phyloP scores from a whole-genome alignment of 352 stramenopile genomes.

The Phytopythium chamaehyphon region DNA sequence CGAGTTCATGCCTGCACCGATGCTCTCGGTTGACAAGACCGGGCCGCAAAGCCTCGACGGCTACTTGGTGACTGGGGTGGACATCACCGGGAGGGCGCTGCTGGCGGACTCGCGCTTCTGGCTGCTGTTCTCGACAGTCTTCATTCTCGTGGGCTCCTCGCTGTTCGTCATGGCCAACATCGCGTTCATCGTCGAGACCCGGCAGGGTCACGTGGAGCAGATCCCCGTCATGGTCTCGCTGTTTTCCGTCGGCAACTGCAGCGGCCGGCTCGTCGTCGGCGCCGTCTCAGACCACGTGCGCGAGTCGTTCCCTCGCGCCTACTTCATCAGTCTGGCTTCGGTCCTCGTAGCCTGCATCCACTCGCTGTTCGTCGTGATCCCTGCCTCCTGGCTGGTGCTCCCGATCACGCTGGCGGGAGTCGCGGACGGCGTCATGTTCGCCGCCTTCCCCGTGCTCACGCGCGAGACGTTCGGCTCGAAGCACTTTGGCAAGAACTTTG shows the following conservation, averaged over 20 bases:
- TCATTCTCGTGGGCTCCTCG: conserved; percentile 66
- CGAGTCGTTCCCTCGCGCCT: conserved; percentile 40
- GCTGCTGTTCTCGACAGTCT: conserved; percentile 63
- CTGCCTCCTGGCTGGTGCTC: conserved; percentile 33
- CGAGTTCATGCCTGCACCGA: conserved; percentile 34
- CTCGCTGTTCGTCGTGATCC: conserved; percentile 47
- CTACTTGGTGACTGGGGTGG: conserved; percentile 1
- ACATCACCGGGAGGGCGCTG: conserved; percentile 51
- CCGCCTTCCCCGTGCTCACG: conserved; percentile 59
- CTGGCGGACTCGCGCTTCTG: conserved; percentile 55
- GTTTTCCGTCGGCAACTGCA: conserved; percentile 70
- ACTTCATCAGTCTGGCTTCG: conserved; percentile 52
- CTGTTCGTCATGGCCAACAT: conserved; percentile 83
- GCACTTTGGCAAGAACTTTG: conserved; percentile 82
- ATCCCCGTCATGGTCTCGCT: conserved; percentile 62
- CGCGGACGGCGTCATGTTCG: conserved; percentile 73
- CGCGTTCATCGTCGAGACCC: conserved; percentile 70
- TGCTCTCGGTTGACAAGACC: not conserved
- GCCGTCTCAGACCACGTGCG: conserved; percentile 59
- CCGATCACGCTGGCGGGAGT: conserved; percentile 57
- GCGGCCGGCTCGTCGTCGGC: conserved; percentile 47
- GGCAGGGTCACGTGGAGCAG: conserved; percentile 35
- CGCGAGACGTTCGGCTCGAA: conserved; percentile 62
- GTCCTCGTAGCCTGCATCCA: conserved; percentile 58
- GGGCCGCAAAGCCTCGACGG: conserved; percentile 7